Base-by-base conservation (phyloP, 2,329 filamentous ascomycete genomes). In the Botrytis hyacinthi region DNA sequence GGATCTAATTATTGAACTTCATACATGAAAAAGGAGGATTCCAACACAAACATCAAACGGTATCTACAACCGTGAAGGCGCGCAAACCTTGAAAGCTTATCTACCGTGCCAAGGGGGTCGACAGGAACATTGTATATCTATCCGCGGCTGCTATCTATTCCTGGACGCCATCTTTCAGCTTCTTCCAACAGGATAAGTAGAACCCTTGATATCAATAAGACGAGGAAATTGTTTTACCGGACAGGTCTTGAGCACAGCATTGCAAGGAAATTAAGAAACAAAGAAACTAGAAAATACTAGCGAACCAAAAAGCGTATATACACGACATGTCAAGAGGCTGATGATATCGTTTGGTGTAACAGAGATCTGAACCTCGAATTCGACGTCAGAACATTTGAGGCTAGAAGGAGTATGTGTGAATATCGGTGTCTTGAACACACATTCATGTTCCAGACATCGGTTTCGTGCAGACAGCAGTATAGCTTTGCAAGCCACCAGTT, bases 101-200 rank as follows among this genome's bases (percentile, higher is more conserved):
- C 65, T 48, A 66, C 44, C 29, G 16, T 42, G 65, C 65, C 65
- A 68, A 54, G 46, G 37, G 22, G 46, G 46, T 68, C 65, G 65
- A 68, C 35, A 68, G 35, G 46, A 68, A 68, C 65, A 20, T 5
- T 66, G 40, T 29, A 66, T 66, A 66, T 48, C 32, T 40, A 40
- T 29, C 65, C 29, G 26, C 46, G 16, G 3, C 40, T 42, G 14
- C 40, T 22, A 29, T n/a, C 26, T 54, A 67, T 68, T 54, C 65
- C 65, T 68, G 46, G 65, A 68, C 65, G 65, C 46, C 46, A 68
- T 68, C 32, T 54, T 26, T 54, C 46, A 68, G 46, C 35, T 68
- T 26, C 65, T 40, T 54, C 65, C 65, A 68, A 54, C 46, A 54
- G 35, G 46, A 29, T 32, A 37, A 40, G 35, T 40, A 40, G 46